Evolutionary conservation across 805 yeast genomes (phyloP).

Genomic region (Candida methanosorbosa): DNA sequence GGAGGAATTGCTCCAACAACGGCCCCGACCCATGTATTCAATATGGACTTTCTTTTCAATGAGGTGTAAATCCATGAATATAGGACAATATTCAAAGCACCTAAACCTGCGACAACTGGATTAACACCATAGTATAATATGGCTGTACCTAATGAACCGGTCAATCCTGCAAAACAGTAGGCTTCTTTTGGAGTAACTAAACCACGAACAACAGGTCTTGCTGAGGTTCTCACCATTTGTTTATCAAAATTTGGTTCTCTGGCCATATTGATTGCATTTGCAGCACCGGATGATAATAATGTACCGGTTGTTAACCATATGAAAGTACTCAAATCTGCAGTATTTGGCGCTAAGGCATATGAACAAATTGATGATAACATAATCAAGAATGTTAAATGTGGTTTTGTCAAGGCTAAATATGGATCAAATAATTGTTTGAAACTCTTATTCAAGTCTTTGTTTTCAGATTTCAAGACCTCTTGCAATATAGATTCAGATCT

Average conservation of each 20-base stretch:
- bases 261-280: constrained; percentile 96
- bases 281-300: constrained; percentile 81
- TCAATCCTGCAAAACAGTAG: constrained; percentile 62
- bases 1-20: constrained; percentile 99
- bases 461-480: constrained; percentile 12
- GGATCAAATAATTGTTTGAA: constrained; percentile 41
- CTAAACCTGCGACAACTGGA: constrained; percentile 75
- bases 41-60: constrained; percentile 71
- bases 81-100: constrained; percentile 67
- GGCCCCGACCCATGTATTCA: constrained; percentile 98
- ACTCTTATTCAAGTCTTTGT: constrained; percentile 17
- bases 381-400: constrained; percentile 77
- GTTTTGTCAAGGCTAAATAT: constrained; percentile 81
- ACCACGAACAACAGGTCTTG: constrained; percentile 88
- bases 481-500: constrained; percentile 13
- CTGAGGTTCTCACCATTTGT: constrained; percentile 79
- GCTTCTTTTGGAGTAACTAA: constrained; percentile 70
- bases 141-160: constrained; percentile 65
- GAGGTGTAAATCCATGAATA: constrained; percentile 92
- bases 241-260: constrained; percentile 87
- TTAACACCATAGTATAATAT: constrained; percentile 76
- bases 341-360: constrained; percentile 82
- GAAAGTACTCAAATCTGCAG: constrained; percentile 65
- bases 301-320: constrained; percentile 77
- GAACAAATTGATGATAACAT: constrained; percentile 90